Evolutionary conservation across 2,329 filamentous ascomycete genomes (phyloP).

Genomic region (Colletotrichum tanaceti): DNA sequence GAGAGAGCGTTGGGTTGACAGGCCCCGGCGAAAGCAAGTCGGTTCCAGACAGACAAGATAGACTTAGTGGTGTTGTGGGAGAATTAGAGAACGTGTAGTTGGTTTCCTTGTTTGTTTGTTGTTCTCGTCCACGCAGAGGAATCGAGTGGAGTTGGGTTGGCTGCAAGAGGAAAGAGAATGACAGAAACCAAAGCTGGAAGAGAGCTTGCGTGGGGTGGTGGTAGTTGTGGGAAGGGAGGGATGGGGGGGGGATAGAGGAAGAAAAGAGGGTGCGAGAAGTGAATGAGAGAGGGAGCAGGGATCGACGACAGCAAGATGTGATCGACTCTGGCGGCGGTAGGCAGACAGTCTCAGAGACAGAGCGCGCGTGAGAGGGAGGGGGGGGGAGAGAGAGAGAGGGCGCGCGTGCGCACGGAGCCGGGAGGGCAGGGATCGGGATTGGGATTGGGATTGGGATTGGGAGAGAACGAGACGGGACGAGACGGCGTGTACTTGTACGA

Average conservation of each 20-base stretch:
- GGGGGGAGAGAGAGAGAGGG: constrained; percentile 12
- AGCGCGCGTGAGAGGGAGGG: neutral
- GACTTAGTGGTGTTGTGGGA: neutral
- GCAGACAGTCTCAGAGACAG: neutral
- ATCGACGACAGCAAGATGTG: neutral
- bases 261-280: constrained; percentile 37
- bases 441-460: neutral
- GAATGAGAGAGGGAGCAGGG: constrained; percentile 36
- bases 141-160: constrained; percentile 11
- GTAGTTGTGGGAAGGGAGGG: neutral
- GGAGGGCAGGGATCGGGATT: neutral
- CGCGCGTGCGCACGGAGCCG: constrained; percentile 31
- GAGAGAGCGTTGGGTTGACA: constrained; percentile 9
- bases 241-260: constrained; percentile 34
- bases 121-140: constrained; percentile 36
- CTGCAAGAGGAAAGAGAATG: constrained; percentile 30
- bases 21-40: constrained; percentile 20
- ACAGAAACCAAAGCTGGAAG: constrained; percentile 1
- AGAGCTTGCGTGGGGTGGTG: constrained; percentile 26
- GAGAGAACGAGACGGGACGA: neutral
- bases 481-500: constrained; percentile 16
- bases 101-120: constrained; percentile 38
- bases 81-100: constrained; percentile 30
- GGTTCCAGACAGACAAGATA: constrained; percentile 26
- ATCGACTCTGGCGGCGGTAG: no score